These are phyloP conservation scores for Rhizophora mangle DNA, from an alignment of 345 rosid genomes.

Conservation along the genomic window DNA sequence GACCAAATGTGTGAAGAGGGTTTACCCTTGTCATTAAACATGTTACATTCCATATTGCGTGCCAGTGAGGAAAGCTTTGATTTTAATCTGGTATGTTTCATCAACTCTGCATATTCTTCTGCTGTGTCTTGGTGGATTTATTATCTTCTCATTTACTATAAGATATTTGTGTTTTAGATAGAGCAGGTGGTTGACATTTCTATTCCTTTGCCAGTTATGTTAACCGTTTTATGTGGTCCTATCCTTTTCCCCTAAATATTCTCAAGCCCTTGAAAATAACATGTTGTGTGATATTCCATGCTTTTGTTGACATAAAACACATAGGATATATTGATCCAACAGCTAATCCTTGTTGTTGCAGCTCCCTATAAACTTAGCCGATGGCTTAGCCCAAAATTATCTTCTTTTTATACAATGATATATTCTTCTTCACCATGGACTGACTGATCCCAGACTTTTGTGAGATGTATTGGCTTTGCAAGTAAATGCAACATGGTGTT, in stretches of 20 bases:
- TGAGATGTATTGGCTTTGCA: neutral
- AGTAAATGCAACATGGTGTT: neutral
- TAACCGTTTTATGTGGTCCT: neutral
- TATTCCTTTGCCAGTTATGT: neutral
- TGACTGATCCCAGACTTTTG: neutral
- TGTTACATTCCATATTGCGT: constrained; percentile 46
- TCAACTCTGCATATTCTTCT: neutral
- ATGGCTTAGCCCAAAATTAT: neutral
- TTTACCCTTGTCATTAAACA: constrained; percentile 42
- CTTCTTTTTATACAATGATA: neutral
- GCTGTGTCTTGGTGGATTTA: neutral
- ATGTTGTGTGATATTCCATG: too few species aligned
- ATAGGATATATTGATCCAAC: neutral
- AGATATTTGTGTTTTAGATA: neutral
- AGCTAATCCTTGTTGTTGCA: neutral
- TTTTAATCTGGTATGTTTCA: constrained; percentile 54
- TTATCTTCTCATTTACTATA: neutral
- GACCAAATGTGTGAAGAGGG: constrained; percentile 60
- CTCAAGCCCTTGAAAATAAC: neutral
- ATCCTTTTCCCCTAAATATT: neutral
- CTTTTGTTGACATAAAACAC: too few species aligned
- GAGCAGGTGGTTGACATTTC: neutral
- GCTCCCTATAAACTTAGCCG: neutral
- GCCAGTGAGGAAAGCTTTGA: constrained; percentile 58
- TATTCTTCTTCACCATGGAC: neutral